Base-by-base conservation (phyloP, 1,139 yeast genomes). In the Yamadazyma buinensis region DNA sequence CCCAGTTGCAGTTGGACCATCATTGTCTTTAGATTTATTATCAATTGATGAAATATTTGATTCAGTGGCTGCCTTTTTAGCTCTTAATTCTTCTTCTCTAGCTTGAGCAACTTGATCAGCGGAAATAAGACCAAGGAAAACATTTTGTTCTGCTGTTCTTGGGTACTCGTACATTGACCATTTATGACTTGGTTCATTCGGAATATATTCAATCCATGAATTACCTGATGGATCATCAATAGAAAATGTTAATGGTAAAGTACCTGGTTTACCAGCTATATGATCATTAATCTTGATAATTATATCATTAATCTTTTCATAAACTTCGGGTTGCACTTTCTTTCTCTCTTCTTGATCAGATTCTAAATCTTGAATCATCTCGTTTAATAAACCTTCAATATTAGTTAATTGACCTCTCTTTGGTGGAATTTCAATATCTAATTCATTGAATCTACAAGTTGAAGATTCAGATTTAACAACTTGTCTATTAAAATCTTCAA, bases 221-320 rank as follows among this genome's bases (percentile, higher is more conserved):
- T 94, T 92, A 15, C 99, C 99, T 1, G 97, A 77, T 23, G 98
- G 97, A 61, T 92, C 99, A 57, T 90, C 97, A 14, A 88, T 64
- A 13, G 76, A 69, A 34, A 94, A 74, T 0, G 95, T 85, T 43
- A 92, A 56, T 2, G 98, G 98, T 40, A 88, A 63, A 11, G 77
- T 72, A 24, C 75, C 78, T 36, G 75, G 75, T 38, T 80, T 80
- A 38, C 87, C 92, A 18, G 72, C 70, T 19, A 86, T 65, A 37
- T 72, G 77, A 7, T 72, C 59, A 40, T 68, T 61, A 26, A 88
- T 80, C 49, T 76, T 82, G 21, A 52, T 57, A 39, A 88, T 72
- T 39, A 92, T 83, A 24, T 65, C 77, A 34, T 77, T 82, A 46
- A 92, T 87, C 61, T 88, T 83, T 36, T 73, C 80, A 54, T 80